Percentiles rank a stretch among this genome's conserved stretches.
Evolutionary conservation across 2,329 filamentous ascomycete species (phyloP).

Genomic region (Hypoxylon sp.): DNA sequence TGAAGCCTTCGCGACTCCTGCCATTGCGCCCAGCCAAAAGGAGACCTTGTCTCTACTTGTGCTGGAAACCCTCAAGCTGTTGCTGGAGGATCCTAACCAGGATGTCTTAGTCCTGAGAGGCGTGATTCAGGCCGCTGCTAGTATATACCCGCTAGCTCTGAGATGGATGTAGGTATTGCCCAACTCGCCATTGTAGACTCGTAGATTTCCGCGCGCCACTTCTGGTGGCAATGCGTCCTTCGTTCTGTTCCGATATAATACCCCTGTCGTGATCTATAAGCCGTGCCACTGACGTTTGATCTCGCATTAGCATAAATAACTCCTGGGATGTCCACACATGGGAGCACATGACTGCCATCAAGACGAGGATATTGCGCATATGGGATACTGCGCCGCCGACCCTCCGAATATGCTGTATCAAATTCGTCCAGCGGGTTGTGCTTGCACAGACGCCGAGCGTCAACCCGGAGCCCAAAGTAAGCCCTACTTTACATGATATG

Average conservation of each 20-base stretch:
- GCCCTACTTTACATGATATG: conserved; percentile 46
- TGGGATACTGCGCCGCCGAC: conserved; percentile 85
- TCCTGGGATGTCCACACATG: conserved; percentile 83
- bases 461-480: conserved; percentile 84
- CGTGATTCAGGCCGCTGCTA: conserved; percentile 88
- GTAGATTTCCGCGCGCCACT: conserved; percentile 43
- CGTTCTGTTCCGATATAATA: conserved; percentile 27
- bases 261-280: conserved; percentile 16
- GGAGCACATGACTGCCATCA: conserved; percentile 90
- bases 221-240: conserved; percentile 20
- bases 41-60: conserved; percentile 81
- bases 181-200: conserved; percentile 46
- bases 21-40: conserved; percentile 81
- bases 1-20: conserved; percentile 95
- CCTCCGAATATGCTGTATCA: conserved; percentile 93
- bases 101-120: conserved; percentile 86
- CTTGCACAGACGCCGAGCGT: conserved; percentile 89
- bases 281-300: conserved; percentile 46
- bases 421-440: conserved; percentile 94
- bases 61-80: conserved; percentile 78
- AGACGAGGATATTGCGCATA: conserved; percentile 85
- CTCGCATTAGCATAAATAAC: conserved; percentile 79
- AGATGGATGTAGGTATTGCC: conserved; percentile 85
- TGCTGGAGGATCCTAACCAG: conserved; percentile 77
- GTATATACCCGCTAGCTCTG: conserved; percentile 92